phyloP scores from a whole-genome alignment of 1,284 basidiomycete species.

The Lentinus polychrous region DNA sequence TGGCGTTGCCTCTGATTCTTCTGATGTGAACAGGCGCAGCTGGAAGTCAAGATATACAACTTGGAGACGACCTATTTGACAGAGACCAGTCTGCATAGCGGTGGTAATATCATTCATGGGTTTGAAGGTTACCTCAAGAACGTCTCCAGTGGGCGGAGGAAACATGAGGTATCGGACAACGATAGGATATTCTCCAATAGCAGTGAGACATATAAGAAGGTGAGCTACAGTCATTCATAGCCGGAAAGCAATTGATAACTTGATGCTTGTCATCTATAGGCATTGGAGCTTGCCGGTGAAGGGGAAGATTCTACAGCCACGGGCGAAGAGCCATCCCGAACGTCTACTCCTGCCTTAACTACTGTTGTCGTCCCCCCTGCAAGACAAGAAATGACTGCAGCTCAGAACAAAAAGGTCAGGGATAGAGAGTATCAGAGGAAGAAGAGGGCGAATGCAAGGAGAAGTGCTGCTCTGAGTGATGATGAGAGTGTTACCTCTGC shows the following conservation, averaged over 20 bases:
- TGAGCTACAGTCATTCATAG: constrained; percentile 20
- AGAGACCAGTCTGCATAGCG: constrained; percentile 65
- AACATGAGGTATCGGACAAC: constrained; percentile 66
- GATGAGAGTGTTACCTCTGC: constrained; percentile 54
- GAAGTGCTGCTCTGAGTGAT: constrained; percentile 53
- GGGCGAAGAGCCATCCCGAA: constrained; percentile 45
- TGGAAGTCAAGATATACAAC: constrained; percentile 70
- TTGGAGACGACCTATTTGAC: constrained; percentile 66
- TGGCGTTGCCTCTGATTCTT: constrained; percentile 1
- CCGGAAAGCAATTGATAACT: not conserved
- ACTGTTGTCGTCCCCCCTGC: constrained; percentile 72
- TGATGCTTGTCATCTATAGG: constrained; percentile 32
- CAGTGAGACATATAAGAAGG: constrained; percentile 68
- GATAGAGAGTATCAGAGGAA: constrained; percentile 72
- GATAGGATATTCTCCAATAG: constrained; percentile 77
- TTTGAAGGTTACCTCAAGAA: constrained; percentile 81
- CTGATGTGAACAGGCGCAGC: constrained; percentile 47
- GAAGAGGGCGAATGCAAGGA: constrained; percentile 54
- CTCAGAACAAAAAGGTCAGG: constrained; percentile 63
- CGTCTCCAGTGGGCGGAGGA: constrained; percentile 54
- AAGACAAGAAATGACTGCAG: constrained; percentile 57
- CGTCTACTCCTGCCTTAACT: constrained; percentile 57
- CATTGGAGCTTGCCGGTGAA: constrained; percentile 66
- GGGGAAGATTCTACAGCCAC: constrained; percentile 56
- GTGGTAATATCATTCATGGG: constrained; percentile 78